Evolutionary conservation across 768 basidiomycete genomes (phyloP).

Genomic region (Punctularia strigosozonata): DNA sequence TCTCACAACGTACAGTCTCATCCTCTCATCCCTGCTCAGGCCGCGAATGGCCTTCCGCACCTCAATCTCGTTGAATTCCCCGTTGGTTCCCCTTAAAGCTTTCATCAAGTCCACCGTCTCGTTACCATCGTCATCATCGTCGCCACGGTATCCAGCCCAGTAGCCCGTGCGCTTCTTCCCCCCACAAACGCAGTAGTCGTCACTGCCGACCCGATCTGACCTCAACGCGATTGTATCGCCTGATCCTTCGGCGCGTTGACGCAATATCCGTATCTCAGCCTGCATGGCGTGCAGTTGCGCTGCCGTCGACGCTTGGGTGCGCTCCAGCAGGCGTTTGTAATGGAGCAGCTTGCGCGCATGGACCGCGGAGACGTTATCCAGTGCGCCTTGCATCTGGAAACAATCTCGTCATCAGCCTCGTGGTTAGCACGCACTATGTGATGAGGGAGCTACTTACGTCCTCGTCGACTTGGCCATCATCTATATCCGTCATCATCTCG

Average conservation of each 20-base stretch:
- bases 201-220: slow-evolving; percentile 10
- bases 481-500: slow-evolving; percentile 53
- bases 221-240: slow-evolving; percentile 6
- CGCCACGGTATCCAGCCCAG: slow-evolving; percentile 59
- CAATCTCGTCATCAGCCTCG: too few species aligned
- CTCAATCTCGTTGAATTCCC: slow-evolving; percentile 60
- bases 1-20: slow-evolving; percentile 49
- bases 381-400: slow-evolving; percentile 30
- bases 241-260: slow-evolving; percentile 25
- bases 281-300: slow-evolving; percentile 80
- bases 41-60: slow-evolving; percentile 53
- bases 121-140: slow-evolving; percentile 30
- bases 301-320: slow-evolving; percentile 65
- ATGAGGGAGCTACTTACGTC: slow-evolving; percentile 38
- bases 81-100: slow-evolving; percentile 35
- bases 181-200: slow-evolving; percentile 39
- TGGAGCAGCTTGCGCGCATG: slow-evolving; percentile 50
- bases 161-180: slow-evolving; percentile 50
- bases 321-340: slow-evolving; percentile 72
- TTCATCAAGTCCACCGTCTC: slow-evolving; percentile 37
- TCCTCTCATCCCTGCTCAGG: slow-evolving; percentile 54
- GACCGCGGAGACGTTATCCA: slow-evolving; percentile 27
- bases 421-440: too few species aligned
- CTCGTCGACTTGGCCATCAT: slow-evolving; percentile 59
- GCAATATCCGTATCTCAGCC: slow-evolving; percentile 63